Evolutionary conservation across 169 alveolate species (phyloP), one percentile per base, ranked within the genome.

Genomic region (Plasmodium gonderi): DNA sequence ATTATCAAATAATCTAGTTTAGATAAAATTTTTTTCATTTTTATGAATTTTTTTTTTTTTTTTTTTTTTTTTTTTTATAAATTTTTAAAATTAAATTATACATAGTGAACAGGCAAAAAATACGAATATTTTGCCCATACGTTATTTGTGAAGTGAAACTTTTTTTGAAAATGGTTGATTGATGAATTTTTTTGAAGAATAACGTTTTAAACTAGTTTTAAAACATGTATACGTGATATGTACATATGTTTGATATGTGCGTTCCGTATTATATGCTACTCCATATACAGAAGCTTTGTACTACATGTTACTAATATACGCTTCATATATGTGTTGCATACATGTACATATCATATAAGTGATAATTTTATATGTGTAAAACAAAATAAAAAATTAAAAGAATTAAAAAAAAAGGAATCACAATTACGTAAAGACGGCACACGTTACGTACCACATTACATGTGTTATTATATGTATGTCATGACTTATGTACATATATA

Each of bases 81-180:
- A 60, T 60, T 60, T 60, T 60, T 60, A 60, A 60, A 20, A 20
- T 60, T 60, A 29, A 60, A 17, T 60, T 60, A 60, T 60, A 60
- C 26, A 60, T 60, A 60, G 72, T 60, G 72, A 60, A 60, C 72
- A 60, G 72, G 40, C 72, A 60, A 20, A 60, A 60, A 23, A 60
- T 60, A 36, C 40, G 9, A 23, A 20, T 36, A 29, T n/a, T n/a
- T 36, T 7, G 40, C 40, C 72, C 72, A 29, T 60, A 60, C 11
- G 40, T 20, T 60, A 36, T 60, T n/a, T 60, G 72, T 60, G 72
- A 60, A 60, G 72, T 17, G 31, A 60, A 54, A 60, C 36, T 17
- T 60, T 60, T n/a, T 60, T 60, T 60, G 72, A 60, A 60, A 60
- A 60, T 60, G 72, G 72, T 1, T 60, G 26, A 60, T 60, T 60